Base-by-base conservation (phyloP, 495 filamentous ascomycete genomes). In the Xylaria scruposa region DNA sequence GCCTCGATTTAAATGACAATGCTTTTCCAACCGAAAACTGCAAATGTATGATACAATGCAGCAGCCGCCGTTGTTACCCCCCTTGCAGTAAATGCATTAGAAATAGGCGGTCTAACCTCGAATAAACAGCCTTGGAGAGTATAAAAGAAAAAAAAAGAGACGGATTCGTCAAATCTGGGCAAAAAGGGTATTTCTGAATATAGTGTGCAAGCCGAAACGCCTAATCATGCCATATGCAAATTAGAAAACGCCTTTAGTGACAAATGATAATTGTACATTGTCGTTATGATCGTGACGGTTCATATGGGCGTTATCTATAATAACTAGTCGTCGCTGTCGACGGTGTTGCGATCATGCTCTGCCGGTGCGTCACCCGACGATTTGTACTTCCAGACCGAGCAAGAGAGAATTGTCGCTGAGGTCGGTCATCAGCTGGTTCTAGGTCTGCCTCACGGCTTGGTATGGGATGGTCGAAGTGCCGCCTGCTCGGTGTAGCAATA, bases 381-480 rank as follows among this genome's bases (percentile, higher is more conserved):
- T 78, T 81, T 68, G 83, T 67, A 72, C 83, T 86, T 31, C 80
- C 79, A 24, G 78, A 76, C 54, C 84, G 80, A 68, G 79, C 73
- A 21, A 83, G 72, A 8, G 83, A 83, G 62, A 80, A 76, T 36
- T 85, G 82, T 7, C 84, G 79, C 36, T 74, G 75, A 19, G 63
- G 44, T 47, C 83, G 78, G 33, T 86, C 84, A 36, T 87, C 87
- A 26, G 72, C 77, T 15, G 71, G 74, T 7, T 80, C 68, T 68
- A 67, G 81, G 54, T 72, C 81, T 42, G 74, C 73, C 29, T 84
- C 85, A 47, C 82, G 78, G 36, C 83, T 79, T 24, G 78, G 79
- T 12, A 78, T 83, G 15, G 80, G 70, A 63, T 84, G 79, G 36
- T 88, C 87, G 17, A 88, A 78, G 63, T 83, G 87, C 68, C 82